Conservation (phyloP, 2,329 filamentous ascomycete species). For the Neoascochyta sp. region DNA sequence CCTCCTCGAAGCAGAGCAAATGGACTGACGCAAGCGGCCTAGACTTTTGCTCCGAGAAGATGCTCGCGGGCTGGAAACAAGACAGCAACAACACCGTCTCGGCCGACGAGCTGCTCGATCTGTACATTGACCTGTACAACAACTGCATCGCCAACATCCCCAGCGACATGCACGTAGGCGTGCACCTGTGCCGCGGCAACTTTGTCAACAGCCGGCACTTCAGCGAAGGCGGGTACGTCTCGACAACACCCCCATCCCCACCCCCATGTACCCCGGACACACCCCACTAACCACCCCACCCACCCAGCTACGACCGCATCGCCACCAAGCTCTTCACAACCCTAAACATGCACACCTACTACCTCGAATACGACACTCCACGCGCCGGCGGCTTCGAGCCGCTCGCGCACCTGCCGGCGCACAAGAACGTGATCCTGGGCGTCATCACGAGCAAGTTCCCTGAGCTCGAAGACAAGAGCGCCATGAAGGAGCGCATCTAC, state of each 20-base stretch:
- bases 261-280: no score
- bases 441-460: conserved; percentile 44
- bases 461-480: conserved; percentile 41
- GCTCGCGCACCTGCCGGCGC: conserved; percentile 37
- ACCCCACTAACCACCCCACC: no score
- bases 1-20: background rate
- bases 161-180: conserved; percentile 66
- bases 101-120: conserved; percentile 65
- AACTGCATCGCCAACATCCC: conserved; percentile 60
- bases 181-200: conserved; percentile 62
- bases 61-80: conserved; percentile 41
- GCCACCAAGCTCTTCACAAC: conserved; percentile 32
- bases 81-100: conserved; percentile 63
- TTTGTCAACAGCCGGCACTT: conserved; percentile 44
- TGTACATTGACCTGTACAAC: conserved; percentile 73
- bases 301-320: conserved; percentile 44
- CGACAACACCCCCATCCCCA: no score
- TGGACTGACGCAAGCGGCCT: background rate
- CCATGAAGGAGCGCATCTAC: conserved; percentile 41
- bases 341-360: conserved; percentile 30
- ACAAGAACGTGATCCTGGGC: conserved; percentile 45
- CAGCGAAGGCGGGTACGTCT: conserved; percentile 41
- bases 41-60: conserved; percentile 36
- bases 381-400: conserved; percentile 45
- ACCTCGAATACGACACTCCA: conserved; percentile 43